phyloP scores from a whole-genome alignment of 768 basidiomycete genomes.

The Tulasnella sp. region DNA sequence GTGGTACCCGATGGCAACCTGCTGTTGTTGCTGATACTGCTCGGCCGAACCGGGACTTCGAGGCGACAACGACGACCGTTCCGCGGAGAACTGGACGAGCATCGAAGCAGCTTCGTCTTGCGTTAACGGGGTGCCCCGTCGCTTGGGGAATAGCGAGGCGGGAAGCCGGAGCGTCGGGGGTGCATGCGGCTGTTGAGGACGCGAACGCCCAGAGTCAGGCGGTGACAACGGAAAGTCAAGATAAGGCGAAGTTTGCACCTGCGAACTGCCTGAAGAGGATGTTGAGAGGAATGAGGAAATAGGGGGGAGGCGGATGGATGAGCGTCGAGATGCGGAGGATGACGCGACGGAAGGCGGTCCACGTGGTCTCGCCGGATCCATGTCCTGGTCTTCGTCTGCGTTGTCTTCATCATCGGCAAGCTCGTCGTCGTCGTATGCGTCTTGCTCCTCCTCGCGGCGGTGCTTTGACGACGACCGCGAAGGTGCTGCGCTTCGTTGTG shows the following conservation, averaged over 20 bases:
- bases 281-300: slow-evolving; percentile 4
- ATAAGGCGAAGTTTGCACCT: not conserved
- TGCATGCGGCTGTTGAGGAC: not conserved
- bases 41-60: not conserved
- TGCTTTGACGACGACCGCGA: not conserved
- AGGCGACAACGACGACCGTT: not conserved
- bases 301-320: slow-evolving; percentile 3
- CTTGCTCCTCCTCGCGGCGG: not conserved
- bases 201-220: slow-evolving; percentile 5
- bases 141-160: not conserved
- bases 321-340: not conserved
- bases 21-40: not conserved
- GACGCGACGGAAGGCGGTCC: not conserved
- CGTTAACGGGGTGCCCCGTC: not conserved
- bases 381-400: slow-evolving; percentile 1
- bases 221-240: slow-evolving; percentile 5
- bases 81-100: slow-evolving; percentile 9
- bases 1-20: not conserved
- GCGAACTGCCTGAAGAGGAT: not conserved
- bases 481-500: not conserved
- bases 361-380: not conserved
- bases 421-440: not conserved
- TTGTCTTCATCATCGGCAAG: not conserved
- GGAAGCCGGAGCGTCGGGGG: not conserved
- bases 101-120: not conserved